Evolutionary conservation across 192 early-diverging fungal species (phyloP).

Genomic region (Rhizoclosmatium globosum): DNA sequence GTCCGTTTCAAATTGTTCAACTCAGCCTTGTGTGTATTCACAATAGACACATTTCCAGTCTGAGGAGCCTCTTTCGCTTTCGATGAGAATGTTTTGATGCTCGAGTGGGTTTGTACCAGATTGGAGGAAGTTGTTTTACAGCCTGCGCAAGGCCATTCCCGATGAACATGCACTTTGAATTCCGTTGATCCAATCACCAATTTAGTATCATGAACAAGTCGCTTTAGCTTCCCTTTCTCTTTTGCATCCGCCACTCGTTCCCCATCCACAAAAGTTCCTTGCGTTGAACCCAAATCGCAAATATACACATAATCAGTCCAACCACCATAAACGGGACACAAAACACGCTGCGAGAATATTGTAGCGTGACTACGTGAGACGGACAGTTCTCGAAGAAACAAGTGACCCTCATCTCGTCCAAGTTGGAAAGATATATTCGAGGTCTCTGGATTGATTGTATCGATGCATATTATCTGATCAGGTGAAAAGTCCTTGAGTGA

Average conservation of each 20-base stretch:
- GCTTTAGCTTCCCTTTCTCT: not conserved
- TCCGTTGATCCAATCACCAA: not conserved
- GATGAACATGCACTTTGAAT: conserved; percentile 16
- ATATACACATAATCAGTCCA: not conserved
- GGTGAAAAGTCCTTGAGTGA: not conserved
- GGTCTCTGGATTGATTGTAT: not conserved
- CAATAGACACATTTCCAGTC: not conserved
- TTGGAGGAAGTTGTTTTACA: not conserved
- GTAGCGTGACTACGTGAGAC: not conserved
- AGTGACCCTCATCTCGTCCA: not conserved
- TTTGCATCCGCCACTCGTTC: not conserved
- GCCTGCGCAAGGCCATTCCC: conserved; percentile 13
- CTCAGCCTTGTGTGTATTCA: not conserved
- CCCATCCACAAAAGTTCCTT: conserved; percentile 10
- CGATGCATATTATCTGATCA: not conserved
- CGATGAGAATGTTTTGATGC: not conserved
- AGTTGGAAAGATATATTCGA: not conserved
- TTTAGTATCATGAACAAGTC: not conserved
- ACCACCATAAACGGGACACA: not conserved
- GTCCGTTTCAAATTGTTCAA: not conserved
- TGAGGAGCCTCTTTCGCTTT: not conserved
- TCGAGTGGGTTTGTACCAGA: not conserved
- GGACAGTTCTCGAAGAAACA: not conserved
- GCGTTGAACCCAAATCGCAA: conserved; percentile 6
- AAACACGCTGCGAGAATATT: not conserved